Evolutionary conservation across 1,284 basidiomycete species (phyloP).

Genomic region (Naganishia albida): DNA sequence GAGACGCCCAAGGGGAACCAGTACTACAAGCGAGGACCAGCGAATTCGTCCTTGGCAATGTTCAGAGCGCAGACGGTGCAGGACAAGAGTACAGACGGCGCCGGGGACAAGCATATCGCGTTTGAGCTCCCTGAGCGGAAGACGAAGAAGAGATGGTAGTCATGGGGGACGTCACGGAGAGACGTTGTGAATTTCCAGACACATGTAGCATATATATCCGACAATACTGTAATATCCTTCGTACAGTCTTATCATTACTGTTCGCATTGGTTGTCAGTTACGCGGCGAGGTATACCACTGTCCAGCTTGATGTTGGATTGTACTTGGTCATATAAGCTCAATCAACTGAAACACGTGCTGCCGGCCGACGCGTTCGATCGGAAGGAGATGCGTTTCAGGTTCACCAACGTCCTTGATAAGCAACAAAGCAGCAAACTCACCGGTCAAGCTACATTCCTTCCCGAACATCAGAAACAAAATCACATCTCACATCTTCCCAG

Average conservation of each 20-base stretch:
- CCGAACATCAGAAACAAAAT: too few species aligned
- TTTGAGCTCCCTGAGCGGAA: constrained; percentile 37
- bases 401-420: not conserved
- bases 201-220: constrained; percentile 17
- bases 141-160: constrained; percentile 9
- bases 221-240: not conserved
- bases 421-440: too few species aligned
- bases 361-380: not conserved
- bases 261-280: too few species aligned
- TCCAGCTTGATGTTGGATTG: too few species aligned
- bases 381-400: not conserved
- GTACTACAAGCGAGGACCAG: constrained; percentile 14
- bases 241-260: not conserved
- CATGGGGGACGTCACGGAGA: not conserved
- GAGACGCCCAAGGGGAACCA: constrained; percentile 18
- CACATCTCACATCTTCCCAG: too few species aligned
- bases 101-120: constrained; percentile 35
- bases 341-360: not conserved
- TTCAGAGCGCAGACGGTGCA: constrained; percentile 42
- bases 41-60: constrained; percentile 35
- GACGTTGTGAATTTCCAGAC: not conserved
- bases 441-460: too few species aligned
- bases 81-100: constrained; percentile 29
- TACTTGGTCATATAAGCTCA: too few species aligned
- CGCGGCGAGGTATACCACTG: too few species aligned